Evolutionary conservation across 2,329 filamentous ascomycete genomes (phyloP).

Genomic region (Teratosphaeria nubilosa): DNA sequence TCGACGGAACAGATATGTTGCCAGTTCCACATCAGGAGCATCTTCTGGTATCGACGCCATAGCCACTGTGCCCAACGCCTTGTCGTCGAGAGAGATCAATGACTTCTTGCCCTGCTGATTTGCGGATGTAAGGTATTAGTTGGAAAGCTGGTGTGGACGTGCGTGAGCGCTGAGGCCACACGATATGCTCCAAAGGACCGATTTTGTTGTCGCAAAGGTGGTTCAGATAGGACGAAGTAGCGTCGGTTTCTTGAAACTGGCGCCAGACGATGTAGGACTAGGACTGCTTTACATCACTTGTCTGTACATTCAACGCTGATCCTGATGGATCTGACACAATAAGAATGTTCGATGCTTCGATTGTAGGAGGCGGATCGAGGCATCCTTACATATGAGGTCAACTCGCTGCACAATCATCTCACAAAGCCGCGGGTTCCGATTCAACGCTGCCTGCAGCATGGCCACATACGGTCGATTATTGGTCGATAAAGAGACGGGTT

Average conservation of each 20-base stretch:
- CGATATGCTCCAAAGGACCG: background rate
- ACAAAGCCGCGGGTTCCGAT: background rate
- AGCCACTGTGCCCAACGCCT: background rate
- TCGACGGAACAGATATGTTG: slow-evolving; percentile 2
- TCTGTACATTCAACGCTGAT: background rate
- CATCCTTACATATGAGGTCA: background rate
- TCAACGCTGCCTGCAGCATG: background rate
- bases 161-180: background rate
- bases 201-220: background rate
- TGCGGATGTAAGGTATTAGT: background rate
- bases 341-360: background rate
- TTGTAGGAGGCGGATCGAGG: background rate
- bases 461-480: background rate
- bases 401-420: background rate
- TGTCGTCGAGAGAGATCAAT: background rate
- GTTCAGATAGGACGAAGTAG: background rate
- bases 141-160: background rate
- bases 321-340: background rate
- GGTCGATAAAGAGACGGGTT: background rate
- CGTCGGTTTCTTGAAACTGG: background rate
- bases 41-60: background rate
- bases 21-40: background rate
- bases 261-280: background rate
- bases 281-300: background rate
- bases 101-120: background rate